phyloP scores from a whole-genome alignment of 129 eudicot species.

The Flaveria trinervia region DNA sequence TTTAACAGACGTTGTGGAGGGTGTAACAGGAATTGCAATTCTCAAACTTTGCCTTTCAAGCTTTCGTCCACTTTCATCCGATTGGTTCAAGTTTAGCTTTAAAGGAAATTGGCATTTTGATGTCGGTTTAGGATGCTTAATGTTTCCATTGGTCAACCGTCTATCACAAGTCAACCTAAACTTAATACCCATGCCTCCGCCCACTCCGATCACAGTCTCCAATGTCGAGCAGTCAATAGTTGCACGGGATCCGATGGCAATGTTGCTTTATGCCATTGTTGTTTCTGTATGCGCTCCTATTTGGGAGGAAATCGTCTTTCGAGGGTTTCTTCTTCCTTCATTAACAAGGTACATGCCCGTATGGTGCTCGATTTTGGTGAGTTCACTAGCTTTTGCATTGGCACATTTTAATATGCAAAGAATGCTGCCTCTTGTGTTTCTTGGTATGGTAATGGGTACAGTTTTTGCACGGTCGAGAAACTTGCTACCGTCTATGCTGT shows the following conservation, averaged over 20 bases:
- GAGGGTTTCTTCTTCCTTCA: conserved; percentile 81
- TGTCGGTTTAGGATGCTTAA: conserved; percentile 62
- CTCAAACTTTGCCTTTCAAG: conserved; percentile 58
- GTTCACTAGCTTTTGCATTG: conserved; percentile 69
- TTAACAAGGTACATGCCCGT: conserved; percentile 76
- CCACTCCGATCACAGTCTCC: conserved; percentile 63
- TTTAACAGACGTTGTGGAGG: conserved; percentile 64
- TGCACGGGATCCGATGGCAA: conserved; percentile 72
- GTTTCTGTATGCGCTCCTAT: conserved; percentile 74
- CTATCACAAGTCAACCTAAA: conserved; percentile 70
- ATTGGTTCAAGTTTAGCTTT: conserved; percentile 57
- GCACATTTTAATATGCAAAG: conserved; percentile 74
- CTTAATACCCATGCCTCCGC: conserved; percentile 55
- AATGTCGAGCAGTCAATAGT: conserved; percentile 68
- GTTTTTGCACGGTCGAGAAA: conserved; percentile 66
- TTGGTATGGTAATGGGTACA: conserved; percentile 63
- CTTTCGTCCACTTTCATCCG: conserved; percentile 59
- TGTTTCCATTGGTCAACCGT: conserved; percentile 69
- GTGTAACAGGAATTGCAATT: conserved; percentile 63
- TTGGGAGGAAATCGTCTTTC: conserved; percentile 76
- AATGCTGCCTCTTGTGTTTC: conserved; percentile 64
- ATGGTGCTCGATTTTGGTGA: conserved; percentile 63
- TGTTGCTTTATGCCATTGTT: conserved; percentile 58
- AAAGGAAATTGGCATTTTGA: conserved; percentile 62
- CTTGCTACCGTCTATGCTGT: conserved; percentile 58